These are phyloP conservation scores for Chrysosphaeria jannelii DNA, from an alignment of 2,329 filamentous ascomycete species.

Conservation along the genomic window DNA sequence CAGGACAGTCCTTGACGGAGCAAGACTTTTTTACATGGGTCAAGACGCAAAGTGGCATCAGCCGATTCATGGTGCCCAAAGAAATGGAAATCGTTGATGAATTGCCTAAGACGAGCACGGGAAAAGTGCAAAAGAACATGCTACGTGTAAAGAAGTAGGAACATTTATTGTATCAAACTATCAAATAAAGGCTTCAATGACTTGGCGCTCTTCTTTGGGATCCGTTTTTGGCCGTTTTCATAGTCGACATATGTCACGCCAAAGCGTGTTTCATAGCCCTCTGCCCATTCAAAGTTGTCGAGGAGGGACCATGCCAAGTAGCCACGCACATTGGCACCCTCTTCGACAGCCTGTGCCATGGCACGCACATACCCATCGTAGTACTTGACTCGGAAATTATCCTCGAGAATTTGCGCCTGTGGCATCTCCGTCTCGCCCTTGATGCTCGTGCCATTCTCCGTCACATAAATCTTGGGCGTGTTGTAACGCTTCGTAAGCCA, in stretches of 20 bases:
- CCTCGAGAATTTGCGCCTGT: slow-evolving; percentile 39
- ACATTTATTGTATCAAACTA: too few species aligned
- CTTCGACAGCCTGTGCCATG: slow-evolving; percentile 40
- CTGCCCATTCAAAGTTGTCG: slow-evolving; percentile 85
- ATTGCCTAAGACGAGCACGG: slow-evolving; percentile 87
- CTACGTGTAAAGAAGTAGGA: too few species aligned
- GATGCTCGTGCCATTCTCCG: slow-evolving; percentile 65
- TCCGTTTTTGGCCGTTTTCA: slow-evolving; percentile 43
- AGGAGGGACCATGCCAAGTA: slow-evolving; percentile 74
- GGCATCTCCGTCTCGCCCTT: slow-evolving; percentile 56
- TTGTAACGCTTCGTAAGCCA: slow-evolving; percentile 55
- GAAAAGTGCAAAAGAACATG: slow-evolving; percentile 89
- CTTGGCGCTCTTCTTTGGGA: slow-evolving; percentile 60
- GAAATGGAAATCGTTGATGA: slow-evolving; percentile 56
- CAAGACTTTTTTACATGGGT: slow-evolving; percentile 52
- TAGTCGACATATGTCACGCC: slow-evolving; percentile 69
- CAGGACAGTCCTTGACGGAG: slow-evolving; percentile 8
- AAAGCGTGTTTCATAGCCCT: slow-evolving; percentile 66
- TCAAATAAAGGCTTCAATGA: slow-evolving; percentile 42
- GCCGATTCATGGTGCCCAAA: slow-evolving; percentile 59
- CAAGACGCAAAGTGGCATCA: slow-evolving; percentile 49
- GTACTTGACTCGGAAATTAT: slow-evolving; percentile 58
- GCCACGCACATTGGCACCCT: slow-evolving; percentile 49
- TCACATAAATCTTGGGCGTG: slow-evolving; percentile 54
- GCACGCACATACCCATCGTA: slow-evolving; percentile 50